A percentile compares a stretch with the other conserved stretches of the same genome.
Conservation (phyloP, 2,329 filamentous ascomycete species). For the Clarireedia paspali region DNA sequence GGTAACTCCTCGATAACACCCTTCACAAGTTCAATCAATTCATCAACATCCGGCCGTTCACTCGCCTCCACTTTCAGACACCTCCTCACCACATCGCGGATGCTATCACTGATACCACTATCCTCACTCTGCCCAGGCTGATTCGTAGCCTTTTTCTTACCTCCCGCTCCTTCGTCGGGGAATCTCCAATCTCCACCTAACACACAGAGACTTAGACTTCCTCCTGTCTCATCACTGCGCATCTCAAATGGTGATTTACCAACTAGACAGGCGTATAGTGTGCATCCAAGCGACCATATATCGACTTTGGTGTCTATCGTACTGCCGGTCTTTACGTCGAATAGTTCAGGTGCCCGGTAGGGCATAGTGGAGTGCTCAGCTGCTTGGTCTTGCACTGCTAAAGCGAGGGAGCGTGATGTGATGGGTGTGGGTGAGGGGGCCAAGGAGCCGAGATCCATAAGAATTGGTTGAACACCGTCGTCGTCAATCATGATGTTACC, state of each 20-base stretch:
- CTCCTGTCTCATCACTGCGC: constrained; percentile 90
- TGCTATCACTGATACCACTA: constrained; percentile 64
- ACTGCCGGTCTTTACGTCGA: constrained; percentile 91
- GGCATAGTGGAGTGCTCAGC: constrained; percentile 98
- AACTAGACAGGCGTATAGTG: constrained; percentile 92
- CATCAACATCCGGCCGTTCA: constrained; percentile 80
- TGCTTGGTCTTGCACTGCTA: constrained; percentile 88
- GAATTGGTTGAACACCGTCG: constrained; percentile 76
- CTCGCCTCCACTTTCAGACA: constrained; percentile 82
- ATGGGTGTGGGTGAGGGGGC: constrained; percentile 82
- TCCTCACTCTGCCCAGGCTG: constrained; percentile 28
- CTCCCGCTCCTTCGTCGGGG: constrained; percentile 71
- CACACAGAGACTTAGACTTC: constrained; percentile 85
- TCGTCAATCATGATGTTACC: constrained; percentile 98
- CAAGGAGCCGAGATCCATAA: constrained; percentile 95
- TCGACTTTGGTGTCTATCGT: constrained; percentile 94
- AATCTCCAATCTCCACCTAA: constrained; percentile 94
- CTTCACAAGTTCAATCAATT: constrained; percentile 75
- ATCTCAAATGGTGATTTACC: constrained; percentile 97
- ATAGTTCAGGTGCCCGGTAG: constrained; percentile 93
- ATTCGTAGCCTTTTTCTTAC: constrained; percentile 32
- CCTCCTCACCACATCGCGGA: constrained; percentile 79
- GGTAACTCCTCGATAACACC: constrained; percentile 60
- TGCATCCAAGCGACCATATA: constrained; percentile 96
- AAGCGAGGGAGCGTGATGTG: constrained; percentile 79